phyloP scores from a whole-genome alignment of 345 rosid genomes.

The Erysimum cheiranthoides region DNA sequence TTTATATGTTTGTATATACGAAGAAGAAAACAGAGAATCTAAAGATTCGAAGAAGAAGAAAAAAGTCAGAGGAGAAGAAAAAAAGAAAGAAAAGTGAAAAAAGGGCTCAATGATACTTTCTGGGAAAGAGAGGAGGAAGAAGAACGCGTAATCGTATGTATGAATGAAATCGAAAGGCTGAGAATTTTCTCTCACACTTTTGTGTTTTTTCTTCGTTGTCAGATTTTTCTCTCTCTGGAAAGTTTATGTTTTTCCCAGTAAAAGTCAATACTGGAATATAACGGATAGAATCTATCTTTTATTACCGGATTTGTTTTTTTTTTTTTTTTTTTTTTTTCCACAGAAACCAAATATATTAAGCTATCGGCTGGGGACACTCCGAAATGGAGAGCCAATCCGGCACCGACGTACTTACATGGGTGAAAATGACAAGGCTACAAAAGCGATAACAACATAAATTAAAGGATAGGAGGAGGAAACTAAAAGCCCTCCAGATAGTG shows the following conservation, averaged over 20 bases:
- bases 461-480: no score
- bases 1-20: slow-evolving; percentile 9
- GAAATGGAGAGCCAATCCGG: no score
- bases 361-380: no score
- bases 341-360: no score
- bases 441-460: no score
- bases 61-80: slow-evolving; percentile 43
- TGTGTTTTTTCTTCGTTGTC: slow-evolving; percentile 30
- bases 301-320: not conserved
- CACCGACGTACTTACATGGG: no score
- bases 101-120: slow-evolving; percentile 31
- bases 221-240: slow-evolving; percentile 32
- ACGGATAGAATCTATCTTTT: slow-evolving; percentile 32
- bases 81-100: slow-evolving; percentile 31
- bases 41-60: slow-evolving; percentile 10
- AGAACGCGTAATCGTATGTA: slow-evolving; percentile 36
- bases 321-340: not conserved
- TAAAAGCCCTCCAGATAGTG: no score
- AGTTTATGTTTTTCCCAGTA: slow-evolving; percentile 12
- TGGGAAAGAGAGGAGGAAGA: slow-evolving; percentile 35
- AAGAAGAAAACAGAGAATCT: slow-evolving; percentile 24
- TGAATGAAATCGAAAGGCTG: slow-evolving; percentile 27
- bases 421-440: no score
- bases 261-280: slow-evolving; percentile 38
- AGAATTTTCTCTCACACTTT: slow-evolving; percentile 34